Evolutionary conservation across 768 basidiomycete species (phyloP).

Genomic region (Psilocybe sp.): DNA sequence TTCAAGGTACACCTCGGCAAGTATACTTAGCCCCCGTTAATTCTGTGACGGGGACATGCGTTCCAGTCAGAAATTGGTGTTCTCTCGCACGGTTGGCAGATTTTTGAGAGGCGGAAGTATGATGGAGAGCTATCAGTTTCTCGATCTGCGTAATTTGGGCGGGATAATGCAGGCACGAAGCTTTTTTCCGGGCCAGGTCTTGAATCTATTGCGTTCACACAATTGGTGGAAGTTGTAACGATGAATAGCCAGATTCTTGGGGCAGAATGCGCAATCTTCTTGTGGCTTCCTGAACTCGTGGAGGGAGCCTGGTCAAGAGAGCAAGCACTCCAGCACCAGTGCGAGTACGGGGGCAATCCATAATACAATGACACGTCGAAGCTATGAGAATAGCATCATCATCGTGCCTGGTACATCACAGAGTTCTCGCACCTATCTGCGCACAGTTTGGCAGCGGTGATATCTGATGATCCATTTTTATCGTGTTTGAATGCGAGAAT

Average conservation of each 20-base stretch:
- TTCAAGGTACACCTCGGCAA: constrained; percentile 20
- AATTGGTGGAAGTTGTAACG: too few relatives aligned
- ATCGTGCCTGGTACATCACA: background rate
- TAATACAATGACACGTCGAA: too few relatives aligned
- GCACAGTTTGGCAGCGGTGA: constrained; percentile 7
- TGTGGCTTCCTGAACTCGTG: too few relatives aligned
- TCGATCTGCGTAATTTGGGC: constrained; percentile 17
- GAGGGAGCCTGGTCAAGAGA: too few relatives aligned
- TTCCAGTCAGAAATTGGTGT: constrained; percentile 3
- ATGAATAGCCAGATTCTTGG: too few relatives aligned
- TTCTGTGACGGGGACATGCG: constrained; percentile 12
- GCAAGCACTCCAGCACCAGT: too few relatives aligned
- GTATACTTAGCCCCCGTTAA: constrained; percentile 14
- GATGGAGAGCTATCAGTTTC: constrained; percentile 15
- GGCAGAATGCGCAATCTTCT: too few relatives aligned
- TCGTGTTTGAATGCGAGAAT: background rate
- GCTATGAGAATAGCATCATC: too few relatives aligned
- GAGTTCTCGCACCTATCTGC: constrained; percentile 3
- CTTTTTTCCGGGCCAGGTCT: constrained; percentile 1
- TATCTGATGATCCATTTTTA: constrained; percentile 2
- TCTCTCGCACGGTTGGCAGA: constrained; percentile 19
- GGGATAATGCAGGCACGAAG: constrained; percentile 12
- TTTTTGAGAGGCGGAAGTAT: constrained; percentile 16
- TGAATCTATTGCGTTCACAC: too few relatives aligned
- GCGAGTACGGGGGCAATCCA: too few relatives aligned